Base-by-base conservation (phyloP, 495 filamentous ascomycete genomes). In the Talaromyces proteolyticus region DNA sequence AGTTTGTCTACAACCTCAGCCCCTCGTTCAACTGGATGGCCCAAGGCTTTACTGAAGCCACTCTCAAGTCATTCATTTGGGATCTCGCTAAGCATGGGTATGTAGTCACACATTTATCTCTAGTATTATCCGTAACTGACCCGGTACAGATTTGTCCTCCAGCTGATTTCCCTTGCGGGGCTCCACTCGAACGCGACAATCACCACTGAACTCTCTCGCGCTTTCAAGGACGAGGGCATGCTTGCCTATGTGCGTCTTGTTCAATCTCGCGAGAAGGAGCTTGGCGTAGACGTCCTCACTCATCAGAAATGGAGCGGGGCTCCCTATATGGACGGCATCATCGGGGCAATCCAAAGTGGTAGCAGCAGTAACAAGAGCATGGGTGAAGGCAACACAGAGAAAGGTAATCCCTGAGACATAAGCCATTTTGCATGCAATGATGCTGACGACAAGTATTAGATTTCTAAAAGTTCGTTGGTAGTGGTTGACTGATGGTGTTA, bases 291-390 rank as follows among this genome's bases (percentile, higher is more conserved):
- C 61, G 93, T 98, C 14, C 74, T 98, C 50, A 98, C 92, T 25
- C 93, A 98, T 65, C 93, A 98, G 75, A 96, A 94, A 60, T 98
- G 93, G 92, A 95, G 90, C 58, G 93, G 93, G 10, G 93, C 93
- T 0, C 74, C 73, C 16, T 96, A 96, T 61, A 84, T 97, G 51
- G 93, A 98, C 70, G 92, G 90, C 2, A 93, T 98, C 26, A 58
- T 98, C 25, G 91, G 92, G 2, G 82, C 87, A 1, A 92, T 97
- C 53, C 89, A 95, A 69, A 95, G 88, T 59, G 91, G 93, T 11
- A 95, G 88, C 65, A 87, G 82, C 54, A 77, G 80, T 43, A 88
- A 77, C 61, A 89, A 80, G 75, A 86, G 86, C 62, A 89, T 91
- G 87, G 87, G 87, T 0, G 85, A 88, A 47, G 87, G 87, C 1